These are phyloP conservation scores for Candida andamanensis DNA, from an alignment of 805 yeast genomes.

Conservation along the genomic window DNA sequence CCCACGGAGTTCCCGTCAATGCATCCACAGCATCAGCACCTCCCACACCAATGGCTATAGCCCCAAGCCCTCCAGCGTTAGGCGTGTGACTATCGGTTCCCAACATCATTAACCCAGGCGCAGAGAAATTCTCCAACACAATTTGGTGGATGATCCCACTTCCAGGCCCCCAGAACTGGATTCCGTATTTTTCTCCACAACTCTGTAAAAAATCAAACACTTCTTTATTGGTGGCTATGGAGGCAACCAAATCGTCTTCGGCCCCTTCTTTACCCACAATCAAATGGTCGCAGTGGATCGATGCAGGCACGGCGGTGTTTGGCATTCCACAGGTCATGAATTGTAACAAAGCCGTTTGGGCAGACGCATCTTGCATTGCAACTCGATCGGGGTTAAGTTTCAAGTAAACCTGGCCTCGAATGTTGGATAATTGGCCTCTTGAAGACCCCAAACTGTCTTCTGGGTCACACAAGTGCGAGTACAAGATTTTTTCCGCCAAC, in stretches of 20 bases:
- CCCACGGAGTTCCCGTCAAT: constrained; percentile 97
- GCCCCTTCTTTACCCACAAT: constrained; percentile 97
- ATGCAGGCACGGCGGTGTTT: constrained; percentile 84
- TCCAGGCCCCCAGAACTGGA: constrained; percentile 99
- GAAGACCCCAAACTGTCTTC: constrained; percentile 63
- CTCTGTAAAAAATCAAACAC: constrained; percentile 92
- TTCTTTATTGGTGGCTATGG: constrained; percentile 84
- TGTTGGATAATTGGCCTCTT: constrained; percentile 44
- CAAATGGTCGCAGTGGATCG: constrained; percentile 97
- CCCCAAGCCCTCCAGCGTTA: constrained; percentile 98
- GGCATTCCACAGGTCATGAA: constrained; percentile 96
- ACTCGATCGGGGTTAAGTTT: constrained; percentile 96
- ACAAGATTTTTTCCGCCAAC: constrained; percentile 88
- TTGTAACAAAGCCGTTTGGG: constrained; percentile 97
- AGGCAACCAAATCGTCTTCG: constrained; percentile 69
- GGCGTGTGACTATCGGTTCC: constrained; percentile 99
- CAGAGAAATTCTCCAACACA: constrained; percentile 92
- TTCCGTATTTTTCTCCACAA: constrained; percentile 92
- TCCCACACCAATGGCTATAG: constrained; percentile 98
- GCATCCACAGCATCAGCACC: constrained; percentile 99
- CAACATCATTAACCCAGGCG: constrained; percentile 94
- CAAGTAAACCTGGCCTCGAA: constrained; percentile 85
- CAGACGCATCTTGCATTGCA: constrained; percentile 99
- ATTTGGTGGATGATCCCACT: constrained; percentile 98
- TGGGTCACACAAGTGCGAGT: constrained; percentile 87